These are phyloP conservation scores for Botrytis galanthina DNA, from an alignment of 2,329 filamentous ascomycete genomes.

Conservation along the genomic window DNA sequence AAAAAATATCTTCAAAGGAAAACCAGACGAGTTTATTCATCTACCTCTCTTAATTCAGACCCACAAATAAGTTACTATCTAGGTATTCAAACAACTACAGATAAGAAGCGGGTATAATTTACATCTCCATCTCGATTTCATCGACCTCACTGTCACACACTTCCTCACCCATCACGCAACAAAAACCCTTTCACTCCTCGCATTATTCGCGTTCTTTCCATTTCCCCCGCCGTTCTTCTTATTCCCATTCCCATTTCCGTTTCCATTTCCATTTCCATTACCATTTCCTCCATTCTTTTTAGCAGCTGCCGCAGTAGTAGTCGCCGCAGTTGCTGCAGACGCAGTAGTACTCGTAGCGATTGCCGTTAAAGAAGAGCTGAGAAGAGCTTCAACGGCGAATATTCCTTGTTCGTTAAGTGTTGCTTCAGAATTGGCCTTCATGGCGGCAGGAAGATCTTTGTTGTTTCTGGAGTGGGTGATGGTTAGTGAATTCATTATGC, in stretches of 20 bases:
- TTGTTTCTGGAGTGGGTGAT: constrained; percentile 2
- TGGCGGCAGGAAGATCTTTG: constrained; percentile 5
- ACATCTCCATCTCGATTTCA: not conserved
- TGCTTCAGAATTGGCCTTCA: constrained; percentile 15
- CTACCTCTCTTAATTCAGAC: not conserved
- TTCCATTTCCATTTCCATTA: not conserved
- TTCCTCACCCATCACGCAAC: not conserved
- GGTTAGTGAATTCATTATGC: not conserved
- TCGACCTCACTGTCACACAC: not conserved
- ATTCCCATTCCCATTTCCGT: not conserved
- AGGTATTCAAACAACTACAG: not conserved
- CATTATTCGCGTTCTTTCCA: not conserved
- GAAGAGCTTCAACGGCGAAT: constrained; percentile 12
- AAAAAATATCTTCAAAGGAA: not conserved
- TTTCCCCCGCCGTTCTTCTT: not conserved
- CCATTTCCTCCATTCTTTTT: constrained; percentile 5
- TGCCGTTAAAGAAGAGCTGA: not conserved
- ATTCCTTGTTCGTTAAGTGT: constrained; percentile 7
- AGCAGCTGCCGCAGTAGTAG: not conserved
- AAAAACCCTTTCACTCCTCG: not conserved
- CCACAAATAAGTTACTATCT: not conserved
- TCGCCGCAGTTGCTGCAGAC: not conserved
- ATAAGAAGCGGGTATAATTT: not conserved
- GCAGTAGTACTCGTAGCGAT: not conserved
- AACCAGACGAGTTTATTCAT: not conserved